phyloP scores from a whole-genome alignment of 495 filamentous ascomycete genomes.

The Hypomontagnella monticulosa region DNA sequence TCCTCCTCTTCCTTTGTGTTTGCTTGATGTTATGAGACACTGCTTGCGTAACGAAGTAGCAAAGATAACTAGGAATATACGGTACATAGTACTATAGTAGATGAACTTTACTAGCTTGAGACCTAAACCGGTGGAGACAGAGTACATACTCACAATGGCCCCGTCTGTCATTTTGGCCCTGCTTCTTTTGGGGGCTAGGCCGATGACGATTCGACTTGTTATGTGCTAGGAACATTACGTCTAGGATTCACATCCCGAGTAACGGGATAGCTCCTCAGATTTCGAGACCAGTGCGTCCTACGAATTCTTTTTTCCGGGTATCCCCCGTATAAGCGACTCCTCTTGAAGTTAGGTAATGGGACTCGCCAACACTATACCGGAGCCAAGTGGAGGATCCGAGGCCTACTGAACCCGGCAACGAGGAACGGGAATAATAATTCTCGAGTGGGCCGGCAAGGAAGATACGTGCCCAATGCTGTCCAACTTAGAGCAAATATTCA shows the following conservation, averaged over 20 bases:
- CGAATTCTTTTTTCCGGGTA: conserved; percentile 3
- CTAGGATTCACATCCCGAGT: conserved; percentile 5
- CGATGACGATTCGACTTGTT: background rate
- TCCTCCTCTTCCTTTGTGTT: no score
- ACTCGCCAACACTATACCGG: conserved; percentile 9
- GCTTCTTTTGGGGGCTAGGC: background rate
- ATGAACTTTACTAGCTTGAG: background rate
- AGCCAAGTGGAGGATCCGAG: conserved; percentile 21
- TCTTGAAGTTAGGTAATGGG: conserved; percentile 9
- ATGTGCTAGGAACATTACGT: conserved; percentile 1
- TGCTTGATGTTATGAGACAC: no score
- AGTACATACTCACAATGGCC: background rate
- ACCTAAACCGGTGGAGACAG: no score
- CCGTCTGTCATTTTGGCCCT: background rate
- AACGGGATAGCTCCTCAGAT: background rate
- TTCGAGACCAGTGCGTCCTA: background rate
- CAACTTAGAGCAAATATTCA: conserved; percentile 20
- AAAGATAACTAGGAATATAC: no score
- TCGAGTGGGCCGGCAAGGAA: conserved; percentile 2
- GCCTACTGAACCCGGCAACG: conserved; percentile 17
- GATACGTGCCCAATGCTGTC: background rate
- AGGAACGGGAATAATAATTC: conserved; percentile 15
- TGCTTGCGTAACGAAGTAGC: no score
- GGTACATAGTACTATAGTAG: no score
- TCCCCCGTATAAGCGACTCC: conserved; percentile 10